phyloP scores from a whole-genome alignment of 2,329 filamentous ascomycete species.

The Talaromyces albobiverticillius region DNA sequence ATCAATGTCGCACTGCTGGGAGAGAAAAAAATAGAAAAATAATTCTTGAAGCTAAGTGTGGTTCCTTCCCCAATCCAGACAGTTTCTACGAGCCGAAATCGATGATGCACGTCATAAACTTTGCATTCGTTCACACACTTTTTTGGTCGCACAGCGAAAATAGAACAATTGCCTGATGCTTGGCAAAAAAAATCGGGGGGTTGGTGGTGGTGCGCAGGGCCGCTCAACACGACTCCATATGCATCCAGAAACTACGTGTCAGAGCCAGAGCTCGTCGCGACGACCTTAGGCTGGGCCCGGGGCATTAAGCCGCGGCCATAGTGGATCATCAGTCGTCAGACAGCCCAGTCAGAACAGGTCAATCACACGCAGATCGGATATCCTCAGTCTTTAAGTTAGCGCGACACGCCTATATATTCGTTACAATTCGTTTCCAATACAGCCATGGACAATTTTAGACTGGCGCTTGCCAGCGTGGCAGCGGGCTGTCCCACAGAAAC shows the following conservation, averaged over 20 bases:
- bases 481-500: conserved; percentile 15
- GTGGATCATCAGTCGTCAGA: conserved; percentile 21
- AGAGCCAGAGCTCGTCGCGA: conserved; percentile 29
- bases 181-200: conserved; percentile 16
- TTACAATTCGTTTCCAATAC: conserved; percentile 14
- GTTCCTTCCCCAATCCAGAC: conserved; percentile 5
- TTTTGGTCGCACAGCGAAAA: conserved; percentile 8
- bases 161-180: conserved; percentile 13
- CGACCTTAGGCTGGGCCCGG: conserved; percentile 22
- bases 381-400: conserved; percentile 18
- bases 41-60: conserved; percentile 8
- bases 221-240: conserved; percentile 11
- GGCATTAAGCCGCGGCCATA: conserved; percentile 19
- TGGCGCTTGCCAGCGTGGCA: conserved; percentile 31
- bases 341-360: conserved; percentile 13
- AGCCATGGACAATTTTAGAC: conserved; percentile 21
- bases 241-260: conserved; percentile 23
- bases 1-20: conserved; percentile 3
- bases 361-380: conserved; percentile 16
- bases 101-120: conserved; percentile 17
- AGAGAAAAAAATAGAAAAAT: conserved; percentile 1
- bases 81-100: conserved; percentile 13
- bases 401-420: conserved; percentile 12
- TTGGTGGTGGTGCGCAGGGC: conserved; percentile 7
- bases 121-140: conserved; percentile 6